phyloP scores from a whole-genome alignment of 73 alveolate genomes.

The Paramecium tetraurelia region DNA sequence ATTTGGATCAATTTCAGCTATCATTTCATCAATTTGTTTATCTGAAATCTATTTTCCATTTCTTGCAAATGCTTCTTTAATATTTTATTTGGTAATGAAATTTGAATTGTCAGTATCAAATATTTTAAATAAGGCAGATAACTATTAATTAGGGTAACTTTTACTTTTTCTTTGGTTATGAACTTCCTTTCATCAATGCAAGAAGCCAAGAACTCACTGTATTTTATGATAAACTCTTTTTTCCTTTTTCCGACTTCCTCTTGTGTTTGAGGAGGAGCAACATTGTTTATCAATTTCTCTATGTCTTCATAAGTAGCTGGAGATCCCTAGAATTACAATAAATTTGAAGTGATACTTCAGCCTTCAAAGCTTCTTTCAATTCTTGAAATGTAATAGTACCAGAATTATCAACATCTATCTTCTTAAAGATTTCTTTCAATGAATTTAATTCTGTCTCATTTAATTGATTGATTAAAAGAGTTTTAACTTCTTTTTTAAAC shows the following conservation, averaged over 20 bases:
- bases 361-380: slow-evolving; percentile 75
- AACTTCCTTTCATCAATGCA: slow-evolving; percentile 67
- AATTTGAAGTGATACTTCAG: slow-evolving; percentile 48
- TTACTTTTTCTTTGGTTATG: slow-evolving; percentile 65
- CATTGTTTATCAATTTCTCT: slow-evolving; percentile 66
- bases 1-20: slow-evolving; percentile 63
- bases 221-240: slow-evolving; percentile 44
- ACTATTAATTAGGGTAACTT: background rate
- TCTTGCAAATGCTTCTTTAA: slow-evolving; percentile 61
- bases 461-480: slow-evolving; percentile 64
- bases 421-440: slow-evolving; percentile 80
- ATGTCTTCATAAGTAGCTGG: slow-evolving; percentile 76
- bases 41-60: slow-evolving; percentile 44
- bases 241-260: slow-evolving; percentile 17
- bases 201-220: slow-evolving; percentile 77
- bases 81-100: slow-evolving; percentile 44
- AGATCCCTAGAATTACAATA: background rate
- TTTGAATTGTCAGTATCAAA: slow-evolving; percentile 60
- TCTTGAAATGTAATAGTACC: slow-evolving; percentile 86
- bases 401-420: slow-evolving; percentile 86
- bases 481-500: slow-evolving; percentile 75
- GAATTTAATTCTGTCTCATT: slow-evolving; percentile 80
- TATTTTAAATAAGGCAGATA: slow-evolving; percentile 59
- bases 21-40: slow-evolving; percentile 55
- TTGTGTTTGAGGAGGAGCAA: slow-evolving; percentile 52